phyloP scores from a whole-genome alignment of 2,329 filamentous ascomycete genomes.

The Pseudogymnoascus sp. region DNA sequence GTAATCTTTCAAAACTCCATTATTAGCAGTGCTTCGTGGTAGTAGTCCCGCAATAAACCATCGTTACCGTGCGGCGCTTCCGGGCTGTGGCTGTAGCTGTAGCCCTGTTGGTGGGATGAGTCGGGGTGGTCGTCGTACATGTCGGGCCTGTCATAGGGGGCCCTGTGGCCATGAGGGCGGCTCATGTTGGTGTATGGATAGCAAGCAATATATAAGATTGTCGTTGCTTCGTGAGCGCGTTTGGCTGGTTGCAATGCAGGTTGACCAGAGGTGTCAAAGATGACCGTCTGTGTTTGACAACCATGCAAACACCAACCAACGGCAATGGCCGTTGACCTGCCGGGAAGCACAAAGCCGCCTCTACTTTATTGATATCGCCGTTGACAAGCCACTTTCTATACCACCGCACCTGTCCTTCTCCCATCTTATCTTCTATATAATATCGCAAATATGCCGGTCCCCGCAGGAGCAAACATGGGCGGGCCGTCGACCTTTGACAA shows the following conservation, averaged over 20 bases:
- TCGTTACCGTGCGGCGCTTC: conserved; percentile 30
- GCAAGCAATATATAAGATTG: neutral
- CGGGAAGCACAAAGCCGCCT: neutral
- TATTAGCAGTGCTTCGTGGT: conserved; percentile 27
- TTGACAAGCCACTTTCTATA: conserved; percentile 4
- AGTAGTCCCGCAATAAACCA: conserved; percentile 21
- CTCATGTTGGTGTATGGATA: conserved; percentile 16
- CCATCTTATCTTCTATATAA: conserved; percentile 3
- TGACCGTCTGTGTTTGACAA: neutral
- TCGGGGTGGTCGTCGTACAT: conserved; percentile 38
- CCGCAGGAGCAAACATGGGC: conserved; percentile 40
- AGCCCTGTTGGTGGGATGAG: conserved; percentile 14
- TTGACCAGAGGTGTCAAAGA: neutral
- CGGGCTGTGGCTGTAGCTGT: conserved; percentile 19
- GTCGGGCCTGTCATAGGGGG: conserved; percentile 20
- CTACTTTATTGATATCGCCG: neutral
- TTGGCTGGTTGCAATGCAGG: neutral
- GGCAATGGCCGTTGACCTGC: neutral
- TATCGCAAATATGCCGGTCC: conserved; percentile 31
- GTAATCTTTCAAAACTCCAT: conserved; percentile 26
- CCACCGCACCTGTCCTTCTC: neutral
- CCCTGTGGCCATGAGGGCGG: conserved; percentile 16
- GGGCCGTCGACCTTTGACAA: conserved; percentile 65
- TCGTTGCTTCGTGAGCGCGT: neutral
- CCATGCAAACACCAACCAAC: neutral